Base-by-base conservation (phyloP, 495 filamentous ascomycete species). In the Tricharina praecox region DNA sequence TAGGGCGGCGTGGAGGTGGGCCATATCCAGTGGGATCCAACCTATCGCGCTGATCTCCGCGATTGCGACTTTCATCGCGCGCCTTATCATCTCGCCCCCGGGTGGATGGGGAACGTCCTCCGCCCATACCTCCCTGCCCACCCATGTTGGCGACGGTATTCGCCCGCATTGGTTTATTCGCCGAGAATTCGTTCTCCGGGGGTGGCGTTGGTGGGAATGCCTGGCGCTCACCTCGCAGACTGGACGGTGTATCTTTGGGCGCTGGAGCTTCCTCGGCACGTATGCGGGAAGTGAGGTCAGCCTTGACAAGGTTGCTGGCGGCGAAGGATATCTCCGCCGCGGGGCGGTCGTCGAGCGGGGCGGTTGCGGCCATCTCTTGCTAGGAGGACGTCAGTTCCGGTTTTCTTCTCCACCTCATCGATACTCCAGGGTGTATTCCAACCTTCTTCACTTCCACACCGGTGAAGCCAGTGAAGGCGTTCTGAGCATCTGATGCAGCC, bases 161-260 rank as follows among this genome's bases (percentile, higher is more conserved):
- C 24, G 51, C 58, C 9, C 56, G 55, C 13, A 42, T 44, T 35
- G 56, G 56, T 23, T 59, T 59, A 13, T 51, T 39, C 18, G 55
- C 42, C 25, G 56, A 16, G 28, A 59, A 59, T 52, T 85, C 85
- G 52, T 74, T 72, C 65, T 96, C 92, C 32, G 90, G 92, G 4
- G 90, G 90, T 39, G 90, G 90, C 13, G 90, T 97, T 26, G 90
- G 90, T 3, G 90, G 90, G 69, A 97, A 95, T 39, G 87, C 72
- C 62, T 85, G 88, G 50, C 88, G 81, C 51, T 75, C 75, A 26
- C 41, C 48, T 35, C 55, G 50, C 21, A 58, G 33, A 34, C 46
- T 33, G 32, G 20, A 19, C 7, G 39, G 25, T 3, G 20, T 25
- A 43, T 43, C 39, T 16, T 46, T 46, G 15, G 30, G 25, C 8